Conservation (phyloP, 306 rosid species). For the Quercus robur region DNA sequence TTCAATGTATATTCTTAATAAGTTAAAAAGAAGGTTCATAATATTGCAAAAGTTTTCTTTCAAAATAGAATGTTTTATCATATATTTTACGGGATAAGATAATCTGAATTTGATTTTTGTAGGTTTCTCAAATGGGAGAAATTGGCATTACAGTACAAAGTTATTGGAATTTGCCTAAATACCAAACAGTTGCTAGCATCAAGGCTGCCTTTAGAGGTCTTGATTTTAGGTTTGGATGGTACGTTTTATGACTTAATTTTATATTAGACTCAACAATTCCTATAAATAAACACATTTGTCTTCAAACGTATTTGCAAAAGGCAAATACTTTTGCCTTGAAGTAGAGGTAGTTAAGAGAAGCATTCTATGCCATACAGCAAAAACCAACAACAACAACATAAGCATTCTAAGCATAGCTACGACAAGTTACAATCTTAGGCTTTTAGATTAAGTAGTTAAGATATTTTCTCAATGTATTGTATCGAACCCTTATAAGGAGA, state of each 20-base stretch:
- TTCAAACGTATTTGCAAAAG: neutral
- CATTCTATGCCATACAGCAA: no score
- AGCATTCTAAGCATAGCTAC: no score
- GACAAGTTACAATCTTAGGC: no score
- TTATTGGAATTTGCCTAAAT: conserved; percentile 33
- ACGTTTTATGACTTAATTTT: neutral
- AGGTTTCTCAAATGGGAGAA: conserved; percentile 37
- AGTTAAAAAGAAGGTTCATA: no score
- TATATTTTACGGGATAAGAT: neutral
- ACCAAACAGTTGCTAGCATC: conserved; percentile 18
- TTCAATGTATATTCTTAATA: no score
- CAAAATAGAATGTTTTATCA: no score
- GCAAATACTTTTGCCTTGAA: no score
- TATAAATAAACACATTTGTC: neutral
- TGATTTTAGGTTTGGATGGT: conserved; percentile 49
- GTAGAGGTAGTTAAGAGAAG: no score
- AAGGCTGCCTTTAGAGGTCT: conserved; percentile 36
- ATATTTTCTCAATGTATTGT: neutral
- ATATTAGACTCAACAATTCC: neutral
- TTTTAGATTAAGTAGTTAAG: no score
- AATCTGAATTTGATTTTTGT: neutral
- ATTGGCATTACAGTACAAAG: conserved; percentile 39
- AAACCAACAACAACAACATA: no score
- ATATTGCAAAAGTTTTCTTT: no score
- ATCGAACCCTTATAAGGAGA: neutral